phyloP scores from a whole-genome alignment of 345 rosid genomes.

The sweet orange (Citrus sinensis) region DVS_A1.0 CM039165.1:36377501-36378000 shows the following conservation, averaged over 20 bases:
- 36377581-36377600: too few relatives aligned
- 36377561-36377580: background rate
- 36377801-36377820: conserved; percentile 47
- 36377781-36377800: conserved; percentile 71
- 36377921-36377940: too few relatives aligned
- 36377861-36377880: too few relatives aligned
- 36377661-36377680: conserved; percentile 45
- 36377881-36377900: background rate
- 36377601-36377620: too few relatives aligned
- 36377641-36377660: too few relatives aligned
- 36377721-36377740: conserved; percentile 39
- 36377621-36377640: too few relatives aligned
- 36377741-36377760: conserved; percentile 36
- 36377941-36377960: background rate
- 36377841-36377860: conserved; percentile 48
- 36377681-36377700: conserved; percentile 45
- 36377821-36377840: conserved; percentile 46
- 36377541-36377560: conserved; percentile 12
- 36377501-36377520: conserved; percentile 44
- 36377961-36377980: background rate
- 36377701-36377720: conserved; percentile 43
- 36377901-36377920: background rate
- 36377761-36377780: conserved; percentile 60
- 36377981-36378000: conserved; percentile 45
- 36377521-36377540: conserved; percentile 51